A percentile compares a stretch with the other conserved stretches of the same genome.
phyloP scores from a whole-genome alignment of 306 rosid genomes.

The Trifolium fragiferum region DNA sequence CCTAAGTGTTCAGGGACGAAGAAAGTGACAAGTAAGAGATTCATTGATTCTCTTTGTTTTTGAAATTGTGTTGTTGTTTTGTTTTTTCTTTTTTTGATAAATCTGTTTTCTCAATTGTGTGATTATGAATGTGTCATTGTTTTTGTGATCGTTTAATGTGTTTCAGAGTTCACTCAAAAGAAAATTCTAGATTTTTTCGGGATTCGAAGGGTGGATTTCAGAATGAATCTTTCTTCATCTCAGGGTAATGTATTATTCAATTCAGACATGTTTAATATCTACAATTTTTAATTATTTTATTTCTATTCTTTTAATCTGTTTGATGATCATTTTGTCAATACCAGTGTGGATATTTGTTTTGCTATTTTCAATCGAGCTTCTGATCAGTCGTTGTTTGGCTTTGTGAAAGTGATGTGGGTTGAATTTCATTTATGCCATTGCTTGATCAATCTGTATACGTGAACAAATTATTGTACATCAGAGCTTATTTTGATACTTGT shows the following conservation, averaged over 20 bases:
- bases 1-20: constrained; percentile 63
- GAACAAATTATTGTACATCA: background rate
- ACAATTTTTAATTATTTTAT: background rate
- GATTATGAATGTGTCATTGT: constrained; percentile 45
- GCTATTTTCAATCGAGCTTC: constrained; percentile 10
- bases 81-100: too few relatives aligned
- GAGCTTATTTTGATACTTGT: constrained; percentile 5
- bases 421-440: constrained; percentile 19
- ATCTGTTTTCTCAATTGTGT: constrained; percentile 9
- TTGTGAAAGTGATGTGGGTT: constrained; percentile 33
- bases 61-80: background rate
- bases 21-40: constrained; percentile 60
- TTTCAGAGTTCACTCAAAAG: constrained; percentile 72
- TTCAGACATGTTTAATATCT: constrained; percentile 11
- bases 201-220: constrained; percentile 50
- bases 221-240: constrained; percentile 39
- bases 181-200: constrained; percentile 75
- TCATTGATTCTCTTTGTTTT: constrained; percentile 11
- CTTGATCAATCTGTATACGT: background rate
- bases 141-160: constrained; percentile 15
- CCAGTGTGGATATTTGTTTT: constrained; percentile 10
- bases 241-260: constrained; percentile 55
- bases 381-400: background rate
- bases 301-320: background rate
- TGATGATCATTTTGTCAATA: constrained; percentile 10